These are phyloP conservation scores for Apiospora koreana DNA, from an alignment of 2,329 filamentous ascomycete genomes.

Conservation along the genomic window DNA sequence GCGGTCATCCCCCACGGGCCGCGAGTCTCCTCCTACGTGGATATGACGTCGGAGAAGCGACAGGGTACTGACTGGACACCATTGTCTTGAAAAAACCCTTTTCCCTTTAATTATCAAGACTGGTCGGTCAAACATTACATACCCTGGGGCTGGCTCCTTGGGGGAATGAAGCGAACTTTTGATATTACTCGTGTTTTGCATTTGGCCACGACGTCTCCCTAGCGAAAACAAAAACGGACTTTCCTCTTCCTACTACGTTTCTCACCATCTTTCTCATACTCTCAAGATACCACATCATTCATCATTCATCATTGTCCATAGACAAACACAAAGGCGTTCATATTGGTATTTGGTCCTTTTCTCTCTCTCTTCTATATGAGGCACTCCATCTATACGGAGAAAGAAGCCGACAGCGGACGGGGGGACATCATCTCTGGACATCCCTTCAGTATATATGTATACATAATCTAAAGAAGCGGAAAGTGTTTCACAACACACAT, in stretches of 20 bases:
- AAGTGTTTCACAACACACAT: constrained; percentile 2
- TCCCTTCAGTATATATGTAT: neutral
- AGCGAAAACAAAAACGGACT: neutral
- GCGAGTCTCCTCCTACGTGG: neutral
- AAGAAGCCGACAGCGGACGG: neutral
- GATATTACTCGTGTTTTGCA: neutral
- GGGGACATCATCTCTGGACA: neutral
- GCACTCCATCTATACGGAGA: neutral
- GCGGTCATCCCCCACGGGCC: neutral
- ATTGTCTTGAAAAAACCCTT: neutral
- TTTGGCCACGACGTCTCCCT: neutral
- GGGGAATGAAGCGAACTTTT: neutral
- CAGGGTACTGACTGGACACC: neutral
- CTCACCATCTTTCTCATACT: neutral
- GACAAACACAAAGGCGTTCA: neutral
- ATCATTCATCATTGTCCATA: neutral
- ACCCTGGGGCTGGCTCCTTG: constrained; percentile 9
- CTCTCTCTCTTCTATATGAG: neutral
- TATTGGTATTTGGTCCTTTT: neutral
- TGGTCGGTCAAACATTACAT: neutral
- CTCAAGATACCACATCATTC: neutral
- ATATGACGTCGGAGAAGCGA: neutral
- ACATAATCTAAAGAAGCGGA: neutral
- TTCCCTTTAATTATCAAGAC: neutral
- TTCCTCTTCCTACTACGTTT: neutral